These are phyloP conservation scores for Selenicereus undatus DNA, from an alignment of 148 eudicot genomes.

Conservation along the genomic window DNA sequence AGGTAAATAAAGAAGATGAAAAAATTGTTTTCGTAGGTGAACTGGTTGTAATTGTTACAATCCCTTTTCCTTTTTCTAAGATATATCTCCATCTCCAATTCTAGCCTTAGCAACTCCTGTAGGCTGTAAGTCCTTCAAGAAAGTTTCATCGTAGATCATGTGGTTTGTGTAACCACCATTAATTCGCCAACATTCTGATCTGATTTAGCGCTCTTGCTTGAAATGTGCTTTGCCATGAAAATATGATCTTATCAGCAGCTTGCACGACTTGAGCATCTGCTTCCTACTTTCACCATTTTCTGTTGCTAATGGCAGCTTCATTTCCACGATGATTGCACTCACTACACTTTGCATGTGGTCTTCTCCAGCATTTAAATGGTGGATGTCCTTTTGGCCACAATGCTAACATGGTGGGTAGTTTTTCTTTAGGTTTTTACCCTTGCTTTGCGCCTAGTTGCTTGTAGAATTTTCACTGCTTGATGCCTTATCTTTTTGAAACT, in stretches of 20 bases:
- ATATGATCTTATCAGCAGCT: not conserved
- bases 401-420: conserved; percentile 12
- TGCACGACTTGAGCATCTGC: not conserved
- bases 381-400: conserved; percentile 11
- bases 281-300: not conserved
- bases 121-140: not conserved
- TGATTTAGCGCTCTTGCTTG: not conserved
- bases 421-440: not conserved
- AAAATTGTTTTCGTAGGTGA: not conserved
- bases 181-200: not conserved
- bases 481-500: not conserved
- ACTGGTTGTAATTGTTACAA: not conserved
- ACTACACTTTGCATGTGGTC: not conserved
- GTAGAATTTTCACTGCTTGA: not conserved
- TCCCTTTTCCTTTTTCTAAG: conserved; percentile 4
- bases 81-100: conserved; percentile 1
- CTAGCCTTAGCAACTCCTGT: not conserved
- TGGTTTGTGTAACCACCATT: not conserved
- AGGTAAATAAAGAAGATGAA: conserved; percentile 3
- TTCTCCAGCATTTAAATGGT: conserved; percentile 14
- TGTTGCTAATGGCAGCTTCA: not conserved
- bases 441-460: not conserved
- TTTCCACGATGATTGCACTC: not conserved
- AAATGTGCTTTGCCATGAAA: not conserved
- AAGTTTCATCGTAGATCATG: not conserved